These are phyloP conservation scores for Lentinus tigrinus DNA, from an alignment of 768 basidiomycete species.

Conservation along the genomic window DNA sequence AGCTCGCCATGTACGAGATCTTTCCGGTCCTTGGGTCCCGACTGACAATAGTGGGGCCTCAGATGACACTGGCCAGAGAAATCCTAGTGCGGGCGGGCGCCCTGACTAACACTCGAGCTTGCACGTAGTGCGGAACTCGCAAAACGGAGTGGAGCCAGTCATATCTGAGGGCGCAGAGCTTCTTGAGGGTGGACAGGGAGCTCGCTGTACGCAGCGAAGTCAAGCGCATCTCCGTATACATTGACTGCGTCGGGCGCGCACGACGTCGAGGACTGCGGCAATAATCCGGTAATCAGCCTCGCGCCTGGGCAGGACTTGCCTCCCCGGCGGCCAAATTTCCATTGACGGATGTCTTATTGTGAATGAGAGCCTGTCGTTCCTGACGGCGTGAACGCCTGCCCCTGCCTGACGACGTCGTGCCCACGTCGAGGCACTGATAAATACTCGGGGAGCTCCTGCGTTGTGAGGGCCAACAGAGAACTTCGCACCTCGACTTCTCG, in stretches of 20 bases:
- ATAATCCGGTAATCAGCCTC: constrained; percentile 1
- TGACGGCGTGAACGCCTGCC: background rate
- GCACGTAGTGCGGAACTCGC: background rate
- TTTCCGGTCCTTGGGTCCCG: background rate
- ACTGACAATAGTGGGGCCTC: background rate
- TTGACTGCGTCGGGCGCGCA: background rate
- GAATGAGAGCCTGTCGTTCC: background rate
- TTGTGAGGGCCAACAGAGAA: background rate
- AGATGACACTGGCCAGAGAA: background rate
- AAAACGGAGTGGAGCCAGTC: background rate
- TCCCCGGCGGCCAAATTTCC: background rate
- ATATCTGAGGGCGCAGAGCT: background rate
- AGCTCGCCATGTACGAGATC: background rate
- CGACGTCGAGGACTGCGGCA: background rate
- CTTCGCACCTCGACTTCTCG: background rate
- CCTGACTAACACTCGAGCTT: background rate
- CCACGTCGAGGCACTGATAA: background rate
- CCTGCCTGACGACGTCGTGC: background rate
- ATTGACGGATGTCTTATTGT: background rate
- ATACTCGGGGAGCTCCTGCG: background rate
- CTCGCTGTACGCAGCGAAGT: background rate
- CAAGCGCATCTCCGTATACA: background rate
- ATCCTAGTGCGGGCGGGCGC: background rate
- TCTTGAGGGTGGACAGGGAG: background rate
- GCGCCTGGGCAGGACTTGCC: background rate